phyloP scores from a whole-genome alignment of 2,329 filamentous ascomycete genomes.

The Paraconiothyrium brasiliense region DNA sequence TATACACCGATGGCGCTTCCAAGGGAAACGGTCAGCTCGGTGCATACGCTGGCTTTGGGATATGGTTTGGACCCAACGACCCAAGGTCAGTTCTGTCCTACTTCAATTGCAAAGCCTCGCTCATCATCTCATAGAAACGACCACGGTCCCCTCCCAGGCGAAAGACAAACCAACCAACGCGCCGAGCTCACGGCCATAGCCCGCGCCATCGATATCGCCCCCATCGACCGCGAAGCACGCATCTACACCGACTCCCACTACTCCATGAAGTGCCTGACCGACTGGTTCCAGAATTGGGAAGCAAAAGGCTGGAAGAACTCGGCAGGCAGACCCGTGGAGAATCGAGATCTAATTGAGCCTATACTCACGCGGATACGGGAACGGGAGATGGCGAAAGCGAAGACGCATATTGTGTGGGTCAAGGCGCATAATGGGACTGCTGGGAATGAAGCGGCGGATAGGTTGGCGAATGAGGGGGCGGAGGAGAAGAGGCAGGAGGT shows the following conservation, averaged over 20 bases:
- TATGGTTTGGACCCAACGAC: constrained; percentile 70
- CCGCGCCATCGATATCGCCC: constrained; percentile 80
- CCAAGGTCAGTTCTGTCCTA: constrained; percentile 55
- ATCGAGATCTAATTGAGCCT: constrained; percentile 81
- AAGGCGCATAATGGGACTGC: constrained; percentile 76
- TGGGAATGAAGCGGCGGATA: constrained; percentile 11
- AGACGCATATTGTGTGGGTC: constrained; percentile 84
- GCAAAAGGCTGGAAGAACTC: constrained; percentile 81
- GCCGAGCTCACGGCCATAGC: constrained; percentile 92
- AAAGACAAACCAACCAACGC: constrained; percentile 89
- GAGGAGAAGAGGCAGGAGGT: constrained; percentile 12
- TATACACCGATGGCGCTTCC: constrained; percentile 72
- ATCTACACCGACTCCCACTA: constrained; percentile 93
- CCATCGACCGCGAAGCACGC: constrained; percentile 71
- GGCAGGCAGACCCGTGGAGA: constrained; percentile 77
- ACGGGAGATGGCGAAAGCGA: constrained; percentile 61
- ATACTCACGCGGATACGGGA: constrained; percentile 77
- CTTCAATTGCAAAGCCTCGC: constrained; percentile 12
- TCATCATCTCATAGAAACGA: constrained; percentile 64
- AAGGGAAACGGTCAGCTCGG: constrained; percentile 65
- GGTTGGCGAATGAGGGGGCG: constrained; percentile 12
- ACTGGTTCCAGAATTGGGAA: constrained; percentile 83
- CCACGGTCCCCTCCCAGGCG: constrained; percentile 78
- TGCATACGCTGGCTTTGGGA: constrained; percentile 69
- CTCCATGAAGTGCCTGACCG: constrained; percentile 85